Evolutionary conservation across 176 grass and related monocot genomes (phyloP), one percentile per base, ranked within the genome.

Genomic region (Zea luxurians): DNA sequence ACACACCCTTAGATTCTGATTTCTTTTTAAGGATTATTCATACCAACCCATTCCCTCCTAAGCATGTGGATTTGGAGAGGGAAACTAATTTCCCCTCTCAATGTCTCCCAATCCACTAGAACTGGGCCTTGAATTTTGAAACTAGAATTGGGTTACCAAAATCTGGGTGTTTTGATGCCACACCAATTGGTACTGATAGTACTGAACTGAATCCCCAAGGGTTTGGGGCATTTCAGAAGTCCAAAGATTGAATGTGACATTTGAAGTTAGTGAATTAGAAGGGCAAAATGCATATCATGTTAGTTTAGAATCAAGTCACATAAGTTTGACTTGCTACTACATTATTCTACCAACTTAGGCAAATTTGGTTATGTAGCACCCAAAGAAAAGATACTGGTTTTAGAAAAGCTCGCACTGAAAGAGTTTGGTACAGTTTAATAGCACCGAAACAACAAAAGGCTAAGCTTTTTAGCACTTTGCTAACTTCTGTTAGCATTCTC

Each of bases 1-100:
- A 27, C 27, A 27, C 27, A 27, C 40, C 57, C 7, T 52, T 83
- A 83, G 34, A 61, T 76, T 18, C 37, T 68, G 10, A 2, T 68
- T 74, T 13, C 36, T 40, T 66, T 85, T 45, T 48, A 79, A 40
- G 34, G 9, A 3, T 57, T 18, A 18, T 57, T 58, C 0, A 1
- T 0, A 57, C 53, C n/a, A 18, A 57, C 17, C 2, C 52, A 55
- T 55, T 17, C 53, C 53, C 52, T 54, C 52, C 52, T 3, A 55
- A 55, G 5, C 16, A 55, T 55, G 52, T 57, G 53, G 53, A 57
- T 8, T 8, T 55, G 16, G 52, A 55, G 52, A 55, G 12, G 41
- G 16, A 55, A 57, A 57, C 54, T 57, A 57, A 57, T 57, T 55
- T n/a, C 52, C 52, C 16, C 5, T 16, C 52, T 3, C 52, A 55